phyloP scores from a whole-genome alignment of 75 land plant species.

The Selaginella moellendorffii region DNA sequence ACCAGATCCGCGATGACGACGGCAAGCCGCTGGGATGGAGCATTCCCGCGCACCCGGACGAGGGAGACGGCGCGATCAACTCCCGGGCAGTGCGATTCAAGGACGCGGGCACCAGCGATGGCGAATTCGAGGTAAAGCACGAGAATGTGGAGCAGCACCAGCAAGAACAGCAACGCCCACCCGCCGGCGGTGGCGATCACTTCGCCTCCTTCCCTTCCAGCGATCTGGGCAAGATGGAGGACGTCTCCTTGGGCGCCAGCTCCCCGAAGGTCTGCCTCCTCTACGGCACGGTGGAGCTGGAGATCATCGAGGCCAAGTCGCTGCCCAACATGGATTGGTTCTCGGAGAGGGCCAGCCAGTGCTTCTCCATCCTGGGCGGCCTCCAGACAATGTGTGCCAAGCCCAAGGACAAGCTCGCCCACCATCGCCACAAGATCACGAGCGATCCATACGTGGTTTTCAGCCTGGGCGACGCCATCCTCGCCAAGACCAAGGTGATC shows the following conservation, averaged over 20 bases:
- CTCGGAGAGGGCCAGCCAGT: slow-evolving; percentile 47
- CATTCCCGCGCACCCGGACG: background rate
- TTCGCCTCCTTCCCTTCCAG: background rate
- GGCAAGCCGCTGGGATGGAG: background rate
- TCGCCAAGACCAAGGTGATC: slow-evolving; percentile 58
- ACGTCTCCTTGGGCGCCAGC: background rate
- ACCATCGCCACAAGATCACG: slow-evolving; percentile 38
- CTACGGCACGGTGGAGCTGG: slow-evolving; percentile 54
- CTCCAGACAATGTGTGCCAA: slow-evolving; percentile 18
- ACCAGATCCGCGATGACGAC: background rate
- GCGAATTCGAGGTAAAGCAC: background rate
- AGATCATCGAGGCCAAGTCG: slow-evolving; percentile 36
- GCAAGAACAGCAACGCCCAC: too few species aligned
- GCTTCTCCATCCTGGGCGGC: slow-evolving; percentile 24
- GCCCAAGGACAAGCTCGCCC: background rate
- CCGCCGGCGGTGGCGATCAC: too few species aligned
- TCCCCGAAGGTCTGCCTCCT: slow-evolving; percentile 12
- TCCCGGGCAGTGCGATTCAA: background rate
- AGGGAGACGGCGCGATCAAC: background rate
- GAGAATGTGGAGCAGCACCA: background rate
- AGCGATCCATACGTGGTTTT: slow-evolving; percentile 85
- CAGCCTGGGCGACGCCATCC: slow-evolving; percentile 43
- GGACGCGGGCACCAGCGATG: background rate
- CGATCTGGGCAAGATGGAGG: background rate
- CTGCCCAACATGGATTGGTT: slow-evolving; percentile 76